Evolutionary conservation across 2,329 filamentous ascomycete genomes (phyloP).

Genomic region (Scedosporium dehoogii): DNA sequence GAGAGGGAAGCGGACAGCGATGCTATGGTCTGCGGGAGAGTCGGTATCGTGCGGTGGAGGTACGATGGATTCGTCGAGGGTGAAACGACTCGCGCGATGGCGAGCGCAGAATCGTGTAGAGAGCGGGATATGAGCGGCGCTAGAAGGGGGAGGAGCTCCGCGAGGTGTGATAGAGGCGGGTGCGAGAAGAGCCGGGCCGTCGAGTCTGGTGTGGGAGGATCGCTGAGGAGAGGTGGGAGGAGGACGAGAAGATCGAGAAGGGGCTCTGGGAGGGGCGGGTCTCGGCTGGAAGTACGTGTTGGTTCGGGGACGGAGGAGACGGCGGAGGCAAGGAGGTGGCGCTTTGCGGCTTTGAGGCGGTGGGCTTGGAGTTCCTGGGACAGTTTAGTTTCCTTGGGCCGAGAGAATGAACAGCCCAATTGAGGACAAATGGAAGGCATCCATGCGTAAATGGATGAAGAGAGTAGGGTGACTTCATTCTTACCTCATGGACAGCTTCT

Average conservation of each 20-base stretch:
- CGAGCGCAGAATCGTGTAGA: conserved; percentile 38
- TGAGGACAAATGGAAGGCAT: background rate
- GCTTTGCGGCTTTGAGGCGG: conserved; percentile 37
- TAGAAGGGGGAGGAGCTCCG: conserved; percentile 36
- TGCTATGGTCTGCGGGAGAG: conserved; percentile 30
- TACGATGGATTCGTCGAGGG: conserved; percentile 42
- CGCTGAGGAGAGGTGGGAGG: conserved; percentile 36
- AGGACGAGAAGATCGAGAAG: conserved; percentile 35
- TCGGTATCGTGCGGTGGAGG: conserved; percentile 46
- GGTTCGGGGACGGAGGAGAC: conserved; percentile 30
- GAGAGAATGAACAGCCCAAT: background rate
- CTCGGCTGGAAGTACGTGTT: conserved; percentile 31
- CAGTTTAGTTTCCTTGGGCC: background rate
- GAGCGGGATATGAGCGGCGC: conserved; percentile 34
- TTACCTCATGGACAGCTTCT: conserved; percentile 38
- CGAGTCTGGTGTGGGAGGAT: conserved; percentile 23
- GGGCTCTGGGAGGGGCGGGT: conserved; percentile 35
- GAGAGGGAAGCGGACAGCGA: conserved; percentile 25
- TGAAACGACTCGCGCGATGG: conserved; percentile 34
- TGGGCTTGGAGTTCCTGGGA: conserved; percentile 37
- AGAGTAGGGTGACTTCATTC: conserved; percentile 5
- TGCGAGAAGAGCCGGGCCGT: conserved; percentile 35
- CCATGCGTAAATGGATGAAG: background rate
- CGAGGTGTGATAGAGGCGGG: conserved; percentile 38
- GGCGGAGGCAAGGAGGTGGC: conserved; percentile 40